Conservation (phyloP, 1,284 basidiomycete species). For the Pseudomicrostroma phylloplanum region DNA sequence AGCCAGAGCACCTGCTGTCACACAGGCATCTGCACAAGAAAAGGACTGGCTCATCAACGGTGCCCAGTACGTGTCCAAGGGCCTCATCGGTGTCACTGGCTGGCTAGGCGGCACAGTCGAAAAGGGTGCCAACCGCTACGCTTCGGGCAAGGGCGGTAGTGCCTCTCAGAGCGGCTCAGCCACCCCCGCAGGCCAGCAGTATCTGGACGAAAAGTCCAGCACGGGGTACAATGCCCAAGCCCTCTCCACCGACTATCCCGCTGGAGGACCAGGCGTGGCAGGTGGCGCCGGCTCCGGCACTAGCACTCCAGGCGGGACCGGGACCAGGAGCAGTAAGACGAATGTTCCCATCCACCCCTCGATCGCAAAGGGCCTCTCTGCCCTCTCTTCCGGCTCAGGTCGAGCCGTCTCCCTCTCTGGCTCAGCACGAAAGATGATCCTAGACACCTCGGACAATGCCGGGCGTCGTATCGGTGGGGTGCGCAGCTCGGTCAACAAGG, state of each 20-base stretch:
- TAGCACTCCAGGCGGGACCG: neutral
- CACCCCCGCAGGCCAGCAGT: neutral
- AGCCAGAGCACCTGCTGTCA: neutral
- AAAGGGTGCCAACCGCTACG: neutral
- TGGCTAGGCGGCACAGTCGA: neutral
- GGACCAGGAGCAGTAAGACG: neutral
- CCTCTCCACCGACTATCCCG: neutral
- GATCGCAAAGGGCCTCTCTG: neutral
- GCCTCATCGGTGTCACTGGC: constrained; percentile 1
- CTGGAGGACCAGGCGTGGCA: neutral
- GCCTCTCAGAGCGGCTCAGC: neutral
- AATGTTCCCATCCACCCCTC: constrained; percentile 3
- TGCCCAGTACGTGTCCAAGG: neutral
- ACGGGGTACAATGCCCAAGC: neutral
- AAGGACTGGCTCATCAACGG: constrained; percentile 8
- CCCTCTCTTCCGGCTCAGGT: neutral
- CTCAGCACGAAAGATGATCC: neutral
- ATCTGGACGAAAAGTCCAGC: neutral
- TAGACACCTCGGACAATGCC: neutral
- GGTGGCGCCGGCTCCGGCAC: neutral
- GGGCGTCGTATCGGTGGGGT: neutral
- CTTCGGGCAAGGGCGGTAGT: neutral
- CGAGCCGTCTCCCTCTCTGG: constrained; percentile 1
- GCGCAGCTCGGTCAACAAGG: neutral
- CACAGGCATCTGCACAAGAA: neutral